A percentile compares a stretch with the other conserved stretches of the same genome.
Conservation (phyloP, 352 stramenopile species). For the Phytophthora cryptogea region DNA sequence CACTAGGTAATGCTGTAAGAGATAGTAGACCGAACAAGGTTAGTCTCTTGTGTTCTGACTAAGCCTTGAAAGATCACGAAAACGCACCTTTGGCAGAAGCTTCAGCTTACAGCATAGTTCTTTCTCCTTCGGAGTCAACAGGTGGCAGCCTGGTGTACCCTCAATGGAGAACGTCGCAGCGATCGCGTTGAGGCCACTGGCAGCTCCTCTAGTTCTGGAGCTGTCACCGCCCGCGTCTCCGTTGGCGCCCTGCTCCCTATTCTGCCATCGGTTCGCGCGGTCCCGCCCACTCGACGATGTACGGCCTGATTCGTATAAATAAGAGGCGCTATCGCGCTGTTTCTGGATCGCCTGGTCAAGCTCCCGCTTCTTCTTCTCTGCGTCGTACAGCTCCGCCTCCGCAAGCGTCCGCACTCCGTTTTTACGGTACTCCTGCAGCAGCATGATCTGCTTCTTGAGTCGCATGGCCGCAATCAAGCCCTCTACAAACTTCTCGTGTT, state of each 20-base stretch:
- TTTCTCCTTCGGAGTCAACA: constrained; percentile 92
- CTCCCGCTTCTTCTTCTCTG: constrained; percentile 93
- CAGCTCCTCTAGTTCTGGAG: constrained; percentile 36
- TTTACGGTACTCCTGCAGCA: constrained; percentile 96
- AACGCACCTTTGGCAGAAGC: constrained; percentile 85
- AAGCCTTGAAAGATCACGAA: background rate
- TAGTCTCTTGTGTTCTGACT: background rate
- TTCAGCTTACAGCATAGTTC: constrained; percentile 90
- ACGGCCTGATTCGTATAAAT: constrained; percentile 83
- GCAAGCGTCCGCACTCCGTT: constrained; percentile 94
- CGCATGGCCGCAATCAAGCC: constrained; percentile 91
- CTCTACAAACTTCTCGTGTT: constrained; percentile 94
- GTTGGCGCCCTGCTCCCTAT: constrained; percentile 51
- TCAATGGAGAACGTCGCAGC: constrained; percentile 77
- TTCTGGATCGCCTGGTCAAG: constrained; percentile 90
- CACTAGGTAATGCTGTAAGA: constrained; percentile 90
- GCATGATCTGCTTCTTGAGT: constrained; percentile 95
- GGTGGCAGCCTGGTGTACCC: constrained; percentile 78
- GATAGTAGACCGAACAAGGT: constrained; percentile 10
- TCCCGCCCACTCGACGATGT: constrained; percentile 58
- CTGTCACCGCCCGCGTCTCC: constrained; percentile 29
- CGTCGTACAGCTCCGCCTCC: constrained; percentile 95
- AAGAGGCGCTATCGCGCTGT: constrained; percentile 84
- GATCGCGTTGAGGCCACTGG: constrained; percentile 31
- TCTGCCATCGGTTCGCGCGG: constrained; percentile 72